Evolutionary conservation across 768 basidiomycete species (phyloP).

Genomic region (Phylloporus scabripes): DNA sequence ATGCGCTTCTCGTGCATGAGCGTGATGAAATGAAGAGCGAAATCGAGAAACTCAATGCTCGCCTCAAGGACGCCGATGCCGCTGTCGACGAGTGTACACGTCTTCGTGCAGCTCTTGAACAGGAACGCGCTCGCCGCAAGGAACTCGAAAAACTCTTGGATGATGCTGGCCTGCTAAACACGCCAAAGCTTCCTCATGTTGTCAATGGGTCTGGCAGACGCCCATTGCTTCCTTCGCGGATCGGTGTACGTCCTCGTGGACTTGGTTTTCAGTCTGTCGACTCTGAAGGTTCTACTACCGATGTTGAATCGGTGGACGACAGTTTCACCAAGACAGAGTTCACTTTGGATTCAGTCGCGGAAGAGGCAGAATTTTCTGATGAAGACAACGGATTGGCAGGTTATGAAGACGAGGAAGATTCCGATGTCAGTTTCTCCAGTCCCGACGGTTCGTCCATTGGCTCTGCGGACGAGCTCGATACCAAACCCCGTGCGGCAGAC

Average conservation of each 20-base stretch:
- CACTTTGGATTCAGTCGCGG: conserved; percentile 52
- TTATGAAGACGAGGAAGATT: conserved; percentile 68
- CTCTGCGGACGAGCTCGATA: conserved; percentile 45
- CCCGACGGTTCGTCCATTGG: conserved; percentile 48
- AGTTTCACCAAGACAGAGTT: conserved; percentile 37
- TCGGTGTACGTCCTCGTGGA: conserved; percentile 37
- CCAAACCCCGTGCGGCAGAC: conserved; percentile 9
- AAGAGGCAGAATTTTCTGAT: conserved; percentile 35
- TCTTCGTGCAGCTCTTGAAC: conserved; percentile 31
- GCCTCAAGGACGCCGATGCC: conserved; percentile 26
- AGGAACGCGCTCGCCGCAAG: conserved; percentile 37
- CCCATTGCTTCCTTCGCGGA: conserved; percentile 17
- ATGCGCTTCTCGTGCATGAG: conserved; percentile 21
- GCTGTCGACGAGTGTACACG: conserved; percentile 24
- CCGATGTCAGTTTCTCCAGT: conserved; percentile 42
- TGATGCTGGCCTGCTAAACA: conserved; percentile 38
- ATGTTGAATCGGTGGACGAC: conserved; percentile 58
- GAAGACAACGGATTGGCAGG: conserved; percentile 56
- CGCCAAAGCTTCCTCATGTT: conserved; percentile 34
- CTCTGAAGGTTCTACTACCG: conserved; percentile 59
- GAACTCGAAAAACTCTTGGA: conserved; percentile 54
- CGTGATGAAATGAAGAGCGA: conserved; percentile 28
- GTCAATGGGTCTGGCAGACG: conserved; percentile 14
- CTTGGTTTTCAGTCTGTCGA: conserved; percentile 57
- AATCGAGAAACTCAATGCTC: conserved; percentile 26